These are phyloP conservation scores for Sergeia podlipaevii DNA, from an alignment of 208 protist species.

Conservation along the genomic window DNA sequence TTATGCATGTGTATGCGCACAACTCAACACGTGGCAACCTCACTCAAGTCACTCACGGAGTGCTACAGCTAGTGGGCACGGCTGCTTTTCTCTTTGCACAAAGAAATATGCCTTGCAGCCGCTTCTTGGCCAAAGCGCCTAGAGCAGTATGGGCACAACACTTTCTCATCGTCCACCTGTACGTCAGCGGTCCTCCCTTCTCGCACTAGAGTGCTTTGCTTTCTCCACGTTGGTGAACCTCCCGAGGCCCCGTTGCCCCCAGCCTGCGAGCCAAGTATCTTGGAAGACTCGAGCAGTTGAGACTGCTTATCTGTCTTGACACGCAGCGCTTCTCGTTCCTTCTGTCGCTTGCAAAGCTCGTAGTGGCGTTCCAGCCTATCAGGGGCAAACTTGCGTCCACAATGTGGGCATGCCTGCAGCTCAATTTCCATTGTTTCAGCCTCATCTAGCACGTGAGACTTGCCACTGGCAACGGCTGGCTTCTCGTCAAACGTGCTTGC, in stretches of 20 bases:
- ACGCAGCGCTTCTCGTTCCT: conserved; percentile 2
- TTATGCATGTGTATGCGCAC: neutral
- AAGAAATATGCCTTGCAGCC: conserved; percentile 36
- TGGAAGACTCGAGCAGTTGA: neutral
- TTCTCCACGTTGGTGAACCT: too few relatives aligned
- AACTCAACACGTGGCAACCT: neutral
- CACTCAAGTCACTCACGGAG: neutral
- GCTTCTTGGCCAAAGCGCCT: conserved; percentile 34
- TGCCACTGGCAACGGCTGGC: conserved; percentile 15
- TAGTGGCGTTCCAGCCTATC: conserved; percentile 55
- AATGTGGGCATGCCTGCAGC: conserved; percentile 66
- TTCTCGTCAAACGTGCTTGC: too few relatives aligned
- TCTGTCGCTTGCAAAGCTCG: conserved; percentile 33
- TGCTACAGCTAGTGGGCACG: neutral
- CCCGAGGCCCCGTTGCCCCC: too few relatives aligned
- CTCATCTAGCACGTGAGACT: conserved; percentile 3
- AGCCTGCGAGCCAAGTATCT: too few relatives aligned
- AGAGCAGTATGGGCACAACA: conserved; percentile 41
- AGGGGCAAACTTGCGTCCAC: conserved; percentile 61
- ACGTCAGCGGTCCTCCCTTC: conserved; percentile 12
- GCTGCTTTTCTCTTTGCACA: conserved; percentile 22
- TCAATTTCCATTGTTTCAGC: conserved; percentile 17
- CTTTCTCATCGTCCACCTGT: conserved; percentile 35
- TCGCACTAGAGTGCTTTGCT: conserved; percentile 40
- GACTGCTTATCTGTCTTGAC: neutral